phyloP scores from a whole-genome alignment of 139 green algal genomes.

The Limnomonas spitsbergensis region DNA sequence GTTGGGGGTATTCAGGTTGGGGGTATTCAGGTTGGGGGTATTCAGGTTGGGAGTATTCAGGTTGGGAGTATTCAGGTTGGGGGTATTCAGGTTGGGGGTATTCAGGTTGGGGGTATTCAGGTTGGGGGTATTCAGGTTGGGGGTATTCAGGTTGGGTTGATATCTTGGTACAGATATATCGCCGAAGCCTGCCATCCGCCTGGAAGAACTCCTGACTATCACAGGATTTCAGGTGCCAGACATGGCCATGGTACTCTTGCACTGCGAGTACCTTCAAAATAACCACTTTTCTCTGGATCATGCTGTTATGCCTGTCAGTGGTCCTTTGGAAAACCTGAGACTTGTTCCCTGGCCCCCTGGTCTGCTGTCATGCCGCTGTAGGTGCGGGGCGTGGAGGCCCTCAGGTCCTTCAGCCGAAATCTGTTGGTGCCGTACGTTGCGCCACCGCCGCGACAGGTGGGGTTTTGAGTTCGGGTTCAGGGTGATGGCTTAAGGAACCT shows the following conservation, averaged over 20 bases:
- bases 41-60: too few species aligned
- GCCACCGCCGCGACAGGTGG: constrained; percentile 14
- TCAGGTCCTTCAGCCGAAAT: constrained; percentile 65
- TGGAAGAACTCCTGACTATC: too few species aligned
- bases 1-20: too few species aligned
- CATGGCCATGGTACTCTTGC: background rate
- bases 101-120: too few species aligned
- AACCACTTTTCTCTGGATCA: background rate
- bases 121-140: too few species aligned
- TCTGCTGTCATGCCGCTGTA: constrained; percentile 21
- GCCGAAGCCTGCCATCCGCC: too few species aligned
- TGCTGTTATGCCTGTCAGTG: background rate
- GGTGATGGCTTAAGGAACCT: constrained; percentile 43
- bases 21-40: too few species aligned
- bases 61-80: too few species aligned
- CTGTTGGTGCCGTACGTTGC: constrained; percentile 61
- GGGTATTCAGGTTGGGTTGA: too few species aligned
- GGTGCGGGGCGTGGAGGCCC: constrained; percentile 63
- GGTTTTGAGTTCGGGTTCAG: background rate
- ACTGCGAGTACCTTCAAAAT: background rate
- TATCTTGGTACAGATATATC: too few species aligned
- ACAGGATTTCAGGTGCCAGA: background rate
- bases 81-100: too few species aligned
- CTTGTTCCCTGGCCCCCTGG: background rate
- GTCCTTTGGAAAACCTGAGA: background rate